Evolutionary conservation across 2,329 filamentous ascomycete genomes (phyloP).

Genomic region (Botrytis medusae): DNA sequence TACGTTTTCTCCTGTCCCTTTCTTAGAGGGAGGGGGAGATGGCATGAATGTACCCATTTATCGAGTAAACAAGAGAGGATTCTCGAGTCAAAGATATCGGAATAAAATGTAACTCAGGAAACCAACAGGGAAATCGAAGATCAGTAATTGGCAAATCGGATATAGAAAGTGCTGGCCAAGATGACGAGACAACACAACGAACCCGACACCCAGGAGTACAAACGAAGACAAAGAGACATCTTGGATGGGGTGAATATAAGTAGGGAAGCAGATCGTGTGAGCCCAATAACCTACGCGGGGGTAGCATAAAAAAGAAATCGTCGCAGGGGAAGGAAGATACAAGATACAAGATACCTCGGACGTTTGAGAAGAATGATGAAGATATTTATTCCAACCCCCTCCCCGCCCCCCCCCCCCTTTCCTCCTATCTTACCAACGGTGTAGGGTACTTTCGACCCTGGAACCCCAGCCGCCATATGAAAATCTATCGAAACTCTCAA

Average conservation of each 20-base stretch:
- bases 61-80: not conserved
- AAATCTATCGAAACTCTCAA: not conserved
- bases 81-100: not conserved
- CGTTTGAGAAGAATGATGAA: not conserved
- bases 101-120: not conserved
- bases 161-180: not conserved
- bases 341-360: too few relatives aligned
- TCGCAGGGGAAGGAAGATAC: too few relatives aligned
- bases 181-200: not conserved
- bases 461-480: not conserved
- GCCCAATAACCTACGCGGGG: not conserved
- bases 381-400: too few relatives aligned
- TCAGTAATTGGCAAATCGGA: fast-evolving
- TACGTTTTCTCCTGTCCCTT: not conserved
- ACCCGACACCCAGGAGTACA: not conserved
- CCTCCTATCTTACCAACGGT: too few relatives aligned
- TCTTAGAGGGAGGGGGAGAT: too few relatives aligned
- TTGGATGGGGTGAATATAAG: not conserved
- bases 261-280: not conserved
- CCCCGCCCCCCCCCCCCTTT: too few relatives aligned
- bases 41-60: not conserved
- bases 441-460: not conserved
- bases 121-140: not conserved
- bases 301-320: not conserved
- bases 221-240: not conserved